These are phyloP conservation scores for Phragmites australis DNA, from an alignment of 176 grass and related monocot species.

Conservation along the genomic window DNA sequence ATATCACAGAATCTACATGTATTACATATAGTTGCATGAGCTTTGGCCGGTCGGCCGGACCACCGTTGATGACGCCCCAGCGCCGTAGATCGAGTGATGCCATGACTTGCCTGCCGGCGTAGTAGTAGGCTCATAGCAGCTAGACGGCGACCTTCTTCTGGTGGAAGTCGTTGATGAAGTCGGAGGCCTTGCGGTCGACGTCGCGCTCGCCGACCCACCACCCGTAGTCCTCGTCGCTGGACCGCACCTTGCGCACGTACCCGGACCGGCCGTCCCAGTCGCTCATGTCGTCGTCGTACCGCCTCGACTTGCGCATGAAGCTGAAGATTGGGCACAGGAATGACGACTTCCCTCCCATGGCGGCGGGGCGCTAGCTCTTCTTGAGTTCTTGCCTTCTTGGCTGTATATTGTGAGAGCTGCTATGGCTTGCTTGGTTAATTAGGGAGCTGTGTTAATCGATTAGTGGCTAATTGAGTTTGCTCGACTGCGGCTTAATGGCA, in stretches of 20 bases:
- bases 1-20: slow-evolving; percentile 17
- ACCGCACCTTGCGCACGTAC: slow-evolving; percentile 57
- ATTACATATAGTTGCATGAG: neutral
- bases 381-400: too few relatives aligned
- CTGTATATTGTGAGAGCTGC: too few relatives aligned
- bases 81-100: neutral
- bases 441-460: neutral
- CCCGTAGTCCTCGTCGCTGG: slow-evolving; percentile 71
- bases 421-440: too few relatives aligned
- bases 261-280: slow-evolving; percentile 43
- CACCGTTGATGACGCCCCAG: neutral
- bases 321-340: slow-evolving; percentile 70
- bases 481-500: slow-evolving; percentile 6
- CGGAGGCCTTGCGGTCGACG: slow-evolving; percentile 73
- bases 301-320: slow-evolving; percentile 52
- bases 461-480: neutral
- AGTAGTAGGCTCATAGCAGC: neutral
- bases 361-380: neutral
- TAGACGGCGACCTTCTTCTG: slow-evolving; percentile 45
- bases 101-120: neutral
- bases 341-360: slow-evolving; percentile 60
- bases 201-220: slow-evolving; percentile 72
- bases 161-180: slow-evolving; percentile 74
- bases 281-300: slow-evolving; percentile 59
- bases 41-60: neutral